These are phyloP conservation scores for Nannochloris sp. DNA, from an alignment of 139 green algal genomes.

Conservation along the genomic window DNA sequence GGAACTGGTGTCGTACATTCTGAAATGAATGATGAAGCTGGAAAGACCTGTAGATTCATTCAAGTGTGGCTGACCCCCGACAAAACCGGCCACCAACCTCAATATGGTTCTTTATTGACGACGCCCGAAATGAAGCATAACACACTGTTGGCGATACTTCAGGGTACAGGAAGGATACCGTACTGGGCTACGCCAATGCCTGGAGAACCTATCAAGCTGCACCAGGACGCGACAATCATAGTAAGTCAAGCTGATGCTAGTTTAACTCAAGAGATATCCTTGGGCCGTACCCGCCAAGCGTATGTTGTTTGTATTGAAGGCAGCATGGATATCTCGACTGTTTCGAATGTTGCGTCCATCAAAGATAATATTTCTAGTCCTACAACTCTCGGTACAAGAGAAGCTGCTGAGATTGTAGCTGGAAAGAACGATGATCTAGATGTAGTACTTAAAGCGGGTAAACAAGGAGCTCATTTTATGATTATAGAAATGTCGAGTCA, in stretches of 20 bases:
- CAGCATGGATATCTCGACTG: slow-evolving; percentile 6
- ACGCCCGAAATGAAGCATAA: slow-evolving; percentile 52
- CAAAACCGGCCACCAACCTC: slow-evolving; percentile 44
- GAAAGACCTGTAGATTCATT: slow-evolving; percentile 51
- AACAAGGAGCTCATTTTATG: slow-evolving; percentile 50
- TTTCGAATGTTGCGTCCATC: too few species aligned
- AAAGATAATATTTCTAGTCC: slow-evolving; percentile 13
- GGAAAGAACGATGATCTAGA: slow-evolving; percentile 1
- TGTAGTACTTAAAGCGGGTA: slow-evolving; percentile 20
- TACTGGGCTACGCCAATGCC: too few species aligned
- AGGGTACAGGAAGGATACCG: slow-evolving; percentile 34
- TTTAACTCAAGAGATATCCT: slow-evolving; percentile 18
- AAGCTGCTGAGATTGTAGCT: slow-evolving; percentile 34
- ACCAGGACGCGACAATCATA: slow-evolving; percentile 66
- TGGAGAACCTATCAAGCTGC: slow-evolving; percentile 33
- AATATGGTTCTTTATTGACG: slow-evolving; percentile 39
- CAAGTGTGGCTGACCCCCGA: slow-evolving; percentile 73
- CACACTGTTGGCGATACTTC: slow-evolving; percentile 60
- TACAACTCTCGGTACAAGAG: slow-evolving; percentile 21
- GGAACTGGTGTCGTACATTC: slow-evolving; percentile 60
- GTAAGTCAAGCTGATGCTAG: slow-evolving; percentile 46
- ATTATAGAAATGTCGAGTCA: slow-evolving; percentile 64
- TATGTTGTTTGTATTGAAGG: slow-evolving; percentile 65
- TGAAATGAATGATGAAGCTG: slow-evolving; percentile 74
- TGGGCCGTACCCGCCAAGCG: slow-evolving; percentile 28